Conservation (phyloP, 768 basidiomycete species). For the Leccinum boreale region DNA sequence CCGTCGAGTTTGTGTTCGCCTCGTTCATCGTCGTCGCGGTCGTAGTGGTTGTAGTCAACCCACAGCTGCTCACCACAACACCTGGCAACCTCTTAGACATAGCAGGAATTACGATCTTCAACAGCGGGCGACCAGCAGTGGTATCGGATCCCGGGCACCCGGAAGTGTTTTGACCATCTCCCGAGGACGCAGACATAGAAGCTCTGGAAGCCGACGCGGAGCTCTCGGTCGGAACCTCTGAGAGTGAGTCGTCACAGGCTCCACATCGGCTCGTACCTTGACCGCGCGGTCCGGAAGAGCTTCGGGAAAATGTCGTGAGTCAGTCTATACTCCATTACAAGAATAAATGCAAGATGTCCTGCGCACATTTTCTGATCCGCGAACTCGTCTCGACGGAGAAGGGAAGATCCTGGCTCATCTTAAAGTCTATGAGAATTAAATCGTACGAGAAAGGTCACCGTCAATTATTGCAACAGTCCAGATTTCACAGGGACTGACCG, state of each 20-base stretch:
- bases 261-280: not conserved
- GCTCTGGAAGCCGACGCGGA: not conserved
- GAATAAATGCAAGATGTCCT: not conserved
- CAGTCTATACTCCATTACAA: not conserved
- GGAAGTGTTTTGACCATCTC: not conserved
- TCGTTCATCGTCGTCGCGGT: not conserved
- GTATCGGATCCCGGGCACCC: not conserved
- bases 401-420: conserved; percentile 31
- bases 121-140: not conserved
- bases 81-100: not conserved
- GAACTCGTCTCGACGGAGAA: conserved; percentile 26
- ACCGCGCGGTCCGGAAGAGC: conserved; percentile 10
- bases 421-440: conserved; percentile 20
- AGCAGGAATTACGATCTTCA: conserved; percentile 7
- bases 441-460: not conserved
- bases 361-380: conserved; percentile 24
- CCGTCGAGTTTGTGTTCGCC: not conserved
- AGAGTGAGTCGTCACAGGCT: conserved; percentile 18
- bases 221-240: not conserved
- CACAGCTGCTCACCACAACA: not conserved
- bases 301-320: not conserved
- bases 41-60: not conserved
- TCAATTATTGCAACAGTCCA: not conserved
- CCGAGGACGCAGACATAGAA: not conserved
- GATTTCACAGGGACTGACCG: conserved; percentile 15